These are phyloP conservation scores for Hordeum marinum DNA, from an alignment of 176 grass and related monocot species.

Conservation along the genomic window DNA sequence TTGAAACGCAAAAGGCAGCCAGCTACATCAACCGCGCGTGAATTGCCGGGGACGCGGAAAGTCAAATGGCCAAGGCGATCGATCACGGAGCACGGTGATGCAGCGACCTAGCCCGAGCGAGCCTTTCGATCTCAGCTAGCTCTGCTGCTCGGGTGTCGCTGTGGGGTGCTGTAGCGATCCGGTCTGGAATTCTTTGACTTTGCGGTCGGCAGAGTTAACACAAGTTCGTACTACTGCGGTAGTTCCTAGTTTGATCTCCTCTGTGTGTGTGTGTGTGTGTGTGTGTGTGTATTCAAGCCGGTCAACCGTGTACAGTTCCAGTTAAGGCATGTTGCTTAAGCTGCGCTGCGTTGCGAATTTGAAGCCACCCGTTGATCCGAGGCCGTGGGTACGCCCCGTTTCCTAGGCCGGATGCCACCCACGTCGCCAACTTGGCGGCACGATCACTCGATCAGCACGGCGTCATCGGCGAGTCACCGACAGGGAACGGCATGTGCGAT, in stretches of 20 bases:
- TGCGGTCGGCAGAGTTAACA: neutral
- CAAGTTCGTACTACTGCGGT: no score
- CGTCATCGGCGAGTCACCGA: neutral
- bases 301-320: neutral
- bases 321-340: no score
- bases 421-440: neutral
- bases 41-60: no score
- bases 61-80: neutral
- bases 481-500: neutral
- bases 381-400: neutral
- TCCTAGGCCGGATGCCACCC: constrained; percentile 2
- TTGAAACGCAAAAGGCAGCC: constrained; percentile 27
- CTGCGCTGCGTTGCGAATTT: neutral
- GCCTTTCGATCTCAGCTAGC: neutral
- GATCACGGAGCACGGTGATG: neutral
- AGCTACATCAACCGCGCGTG: neutral
- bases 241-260: neutral
- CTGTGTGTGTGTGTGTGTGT: no score
- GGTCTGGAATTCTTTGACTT: constrained; percentile 21
- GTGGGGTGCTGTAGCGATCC: neutral
- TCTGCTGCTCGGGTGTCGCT: neutral
- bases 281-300: no score
- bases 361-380: neutral
- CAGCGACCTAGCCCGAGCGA: neutral
- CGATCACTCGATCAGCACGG: neutral